Evolutionary conservation across 2,329 filamentous ascomycete species (phyloP), one percentile per base, ranked within the genome.

Genomic region (Aspergillus glaucus): DNA sequence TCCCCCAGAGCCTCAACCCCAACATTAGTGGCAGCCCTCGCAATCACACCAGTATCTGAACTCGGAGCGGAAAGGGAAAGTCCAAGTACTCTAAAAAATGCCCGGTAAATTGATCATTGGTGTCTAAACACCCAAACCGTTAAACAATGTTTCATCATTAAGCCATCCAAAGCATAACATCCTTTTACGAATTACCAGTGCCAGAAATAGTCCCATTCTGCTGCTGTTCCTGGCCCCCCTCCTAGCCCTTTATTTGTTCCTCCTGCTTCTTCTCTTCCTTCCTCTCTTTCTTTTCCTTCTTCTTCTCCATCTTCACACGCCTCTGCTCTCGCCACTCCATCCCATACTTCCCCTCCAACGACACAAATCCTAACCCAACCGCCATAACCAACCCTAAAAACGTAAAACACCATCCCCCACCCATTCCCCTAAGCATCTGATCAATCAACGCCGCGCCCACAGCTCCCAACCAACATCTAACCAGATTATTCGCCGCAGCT

Each of bases 401-500:
- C 15, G 55, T 54, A 50, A 65, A 67, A 39, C 53, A 61, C 61
- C 61, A 65, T 2, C 60, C 62, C 43, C 54, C 50, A 1, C 61
- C 62, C 49, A 64, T 56, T 1, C 44, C 50, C 12, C 47, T 36
- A n/a, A 67, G 45, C 49, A 67, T 58, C 17, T 58, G 50, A 9
- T 62, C 45, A 17, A 65, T 50, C 1, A 59, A 50, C 3, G 63
- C 60, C 2, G 61, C 55, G 1, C 55, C 62, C 6, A 58, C 52
- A 10, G 65, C 65, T 12, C 59, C 61, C 4, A 66, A 47, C 24
- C 57, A 55, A 47, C 62, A 67, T 8, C 65, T 54, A 8, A 60
- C 47, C n/a, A 67, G 49, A 43, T 63, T 68, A 15, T 53, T 54
- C 3, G 62, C 58, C 5, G 65, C 64, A 4, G 55, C 52, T 3